phyloP scores from a whole-genome alignment of 2,329 filamentous ascomycete genomes.

The Gyromitra esculenta region DNA sequence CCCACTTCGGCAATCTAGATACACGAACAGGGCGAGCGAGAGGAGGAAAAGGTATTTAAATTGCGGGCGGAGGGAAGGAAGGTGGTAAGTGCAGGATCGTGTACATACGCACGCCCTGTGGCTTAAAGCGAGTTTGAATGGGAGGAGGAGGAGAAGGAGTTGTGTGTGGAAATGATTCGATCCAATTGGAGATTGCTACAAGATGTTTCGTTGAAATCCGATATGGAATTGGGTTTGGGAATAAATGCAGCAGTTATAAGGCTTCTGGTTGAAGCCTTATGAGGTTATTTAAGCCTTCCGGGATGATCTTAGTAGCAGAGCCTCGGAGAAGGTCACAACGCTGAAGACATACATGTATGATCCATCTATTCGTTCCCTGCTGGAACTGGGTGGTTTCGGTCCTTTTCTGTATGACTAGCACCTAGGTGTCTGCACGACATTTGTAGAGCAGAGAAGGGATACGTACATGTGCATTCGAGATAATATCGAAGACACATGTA shows the following conservation, averaged over 20 bases:
- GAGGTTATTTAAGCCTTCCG: slow-evolving; percentile 19
- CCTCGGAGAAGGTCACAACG: neutral
- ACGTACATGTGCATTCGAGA: neutral
- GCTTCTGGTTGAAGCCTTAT: slow-evolving; percentile 23
- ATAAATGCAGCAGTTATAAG: neutral
- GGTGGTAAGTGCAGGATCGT: neutral
- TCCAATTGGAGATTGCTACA: neutral
- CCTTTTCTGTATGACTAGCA: no score
- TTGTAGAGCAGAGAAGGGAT: neutral
- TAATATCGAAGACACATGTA: neutral
- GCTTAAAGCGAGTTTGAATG: neutral
- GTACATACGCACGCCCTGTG: neutral
- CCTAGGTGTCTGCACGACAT: neutral
- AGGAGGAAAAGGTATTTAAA: neutral
- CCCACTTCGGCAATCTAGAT: slow-evolving; percentile 46
- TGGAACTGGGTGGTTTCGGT: no score
- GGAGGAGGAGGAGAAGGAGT: no score
- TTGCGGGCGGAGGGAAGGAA: no score
- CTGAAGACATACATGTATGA: neutral
- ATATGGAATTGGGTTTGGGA: slow-evolving; percentile 15
- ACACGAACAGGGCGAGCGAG: slow-evolving; percentile 4
- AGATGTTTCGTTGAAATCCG: neutral
- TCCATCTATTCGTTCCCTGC: no score
- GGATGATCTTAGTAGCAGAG: neutral
- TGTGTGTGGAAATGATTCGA: no score